These are phyloP conservation scores for Schizophyllum amplum DNA, from an alignment of 1,284 basidiomycete genomes.

Conservation along the genomic window DNA sequence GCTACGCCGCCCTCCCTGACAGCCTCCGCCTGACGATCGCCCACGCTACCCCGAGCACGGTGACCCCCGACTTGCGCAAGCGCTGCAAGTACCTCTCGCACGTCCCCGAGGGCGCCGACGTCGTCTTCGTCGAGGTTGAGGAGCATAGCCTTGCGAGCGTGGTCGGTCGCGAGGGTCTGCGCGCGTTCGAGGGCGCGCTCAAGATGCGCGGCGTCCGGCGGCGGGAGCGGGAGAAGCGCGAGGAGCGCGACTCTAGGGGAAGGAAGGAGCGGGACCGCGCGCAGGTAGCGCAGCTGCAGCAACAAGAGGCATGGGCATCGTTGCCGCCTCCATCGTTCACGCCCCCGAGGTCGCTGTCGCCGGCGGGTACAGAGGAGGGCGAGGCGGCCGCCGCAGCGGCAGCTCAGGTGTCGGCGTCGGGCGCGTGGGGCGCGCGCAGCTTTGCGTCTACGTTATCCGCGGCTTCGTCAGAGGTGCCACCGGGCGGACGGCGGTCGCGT, in stretches of 20 bases:
- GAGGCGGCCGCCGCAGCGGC: conserved; percentile 18
- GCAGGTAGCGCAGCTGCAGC: conserved; percentile 17
- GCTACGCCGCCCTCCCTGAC: conserved; percentile 82
- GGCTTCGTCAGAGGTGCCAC: conserved; percentile 16
- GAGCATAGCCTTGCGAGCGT: conserved; percentile 44
- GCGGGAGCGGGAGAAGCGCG: conserved; percentile 71
- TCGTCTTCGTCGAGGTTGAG: conserved; percentile 91
- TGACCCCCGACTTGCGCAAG: conserved; percentile 88
- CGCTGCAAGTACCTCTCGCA: conserved; percentile 95
- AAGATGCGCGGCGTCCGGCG: conserved; percentile 69
- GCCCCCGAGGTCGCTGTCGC: conserved; percentile 13
- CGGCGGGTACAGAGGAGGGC: not conserved
- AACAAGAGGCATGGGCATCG: conserved; percentile 8
- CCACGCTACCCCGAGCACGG: conserved; percentile 66
- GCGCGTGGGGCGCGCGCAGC: conserved; percentile 71
- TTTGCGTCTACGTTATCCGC: conserved; percentile 70
- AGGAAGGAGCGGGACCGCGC: conserved; percentile 83
- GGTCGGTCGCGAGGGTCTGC: conserved; percentile 53
- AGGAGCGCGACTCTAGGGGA: conserved; percentile 70
- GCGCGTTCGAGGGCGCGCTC: conserved; percentile 66
- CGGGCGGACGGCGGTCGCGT: conserved; percentile 16
- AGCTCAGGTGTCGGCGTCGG: conserved; percentile 24
- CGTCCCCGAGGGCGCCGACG: conserved; percentile 86
- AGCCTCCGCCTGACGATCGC: conserved; percentile 75
- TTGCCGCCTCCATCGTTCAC: conserved; percentile 10